Evolutionary conservation across 371 early-diverging fungal species (phyloP), one percentile per base, ranked within the genome.

Genomic region (Smittium mucronatum): DNA sequence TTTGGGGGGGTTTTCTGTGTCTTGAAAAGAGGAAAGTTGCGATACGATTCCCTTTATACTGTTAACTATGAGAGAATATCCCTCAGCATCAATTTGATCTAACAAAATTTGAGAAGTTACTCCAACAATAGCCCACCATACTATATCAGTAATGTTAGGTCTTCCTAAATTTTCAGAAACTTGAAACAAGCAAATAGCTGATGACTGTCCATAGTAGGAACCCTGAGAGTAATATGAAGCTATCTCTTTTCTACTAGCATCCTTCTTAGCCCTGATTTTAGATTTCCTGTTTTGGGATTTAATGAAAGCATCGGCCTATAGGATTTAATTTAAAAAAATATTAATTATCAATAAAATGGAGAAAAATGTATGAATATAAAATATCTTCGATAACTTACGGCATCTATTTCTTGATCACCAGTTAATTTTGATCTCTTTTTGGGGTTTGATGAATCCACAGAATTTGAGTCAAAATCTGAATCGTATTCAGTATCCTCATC

Each of bases 51-150:
- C 78, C 59, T 72, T 72, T 72, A 78, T 73, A 31, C 72, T 65
- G 34, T 61, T 64, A 47, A 79, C 77, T 11, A 78, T 71, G 26
- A 72, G 67, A 15, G 63, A 61, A 76, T 87, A 86, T 0, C 75
- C 75, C 5, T 75, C 68, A 33, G 71, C 71, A 64, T 76, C 78
- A 58, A 85, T 79, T n/a, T 80, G 78, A 65, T 83, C 82, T 70
- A 79, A 71, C 36, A 84, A 29, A 64, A 78, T 81, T 72, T 84
- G 85, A 66, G 82, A 80, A 33, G 84, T 82, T 21, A 84, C 70
- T 21, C 85, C 85, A 2, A 85, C 74, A 16, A 86, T 82, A 8
- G 86, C 81, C 64, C 78, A 77, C 86, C 86, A 80, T 36, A 78
- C 72, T 29, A 69, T 59, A 63, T 81, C 80, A 8, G 65, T 60